A percentile compares a stretch with the other conserved stretches of the same genome.
Conservation (phyloP, 441 rosid genomes). For the Euphorbia neoarborescens region DNA sequence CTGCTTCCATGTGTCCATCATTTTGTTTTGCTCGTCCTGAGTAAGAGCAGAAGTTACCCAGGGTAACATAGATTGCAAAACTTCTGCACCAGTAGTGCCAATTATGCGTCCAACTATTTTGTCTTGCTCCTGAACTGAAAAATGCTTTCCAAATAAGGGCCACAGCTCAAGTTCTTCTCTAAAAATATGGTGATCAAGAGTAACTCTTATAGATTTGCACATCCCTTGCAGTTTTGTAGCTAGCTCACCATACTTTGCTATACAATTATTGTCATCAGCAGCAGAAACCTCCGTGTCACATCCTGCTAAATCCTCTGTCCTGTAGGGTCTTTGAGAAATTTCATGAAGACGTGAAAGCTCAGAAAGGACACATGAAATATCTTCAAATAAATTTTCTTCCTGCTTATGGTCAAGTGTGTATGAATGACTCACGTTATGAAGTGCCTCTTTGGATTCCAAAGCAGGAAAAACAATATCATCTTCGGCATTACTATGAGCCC, state of each 20-base stretch:
- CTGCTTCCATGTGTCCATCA: conserved; percentile 71
- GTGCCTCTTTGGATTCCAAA: conserved; percentile 62
- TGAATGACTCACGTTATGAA: conserved; percentile 65
- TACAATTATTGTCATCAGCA: conserved; percentile 22
- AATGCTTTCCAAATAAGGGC: conserved; percentile 53
- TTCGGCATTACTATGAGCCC: conserved; percentile 74
- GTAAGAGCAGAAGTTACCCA: conserved; percentile 69
- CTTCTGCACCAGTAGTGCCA: conserved; percentile 70
- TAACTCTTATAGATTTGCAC: conserved; percentile 54
- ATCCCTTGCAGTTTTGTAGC: conserved; percentile 56
- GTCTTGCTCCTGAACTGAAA: conserved; percentile 57
- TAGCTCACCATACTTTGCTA: conserved; percentile 36
- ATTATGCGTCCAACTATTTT: conserved; percentile 58
- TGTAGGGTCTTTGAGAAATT: conserved; percentile 15
- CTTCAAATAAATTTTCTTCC: conserved; percentile 53
- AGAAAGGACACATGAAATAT: conserved; percentile 42
- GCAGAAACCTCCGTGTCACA: conserved; percentile 18
- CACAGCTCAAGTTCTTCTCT: conserved; percentile 61
- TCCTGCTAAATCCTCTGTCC: conserved; percentile 18
- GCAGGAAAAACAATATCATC: conserved; percentile 72
- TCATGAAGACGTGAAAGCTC: conserved; percentile 43
- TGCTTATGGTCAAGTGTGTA: conserved; percentile 65
- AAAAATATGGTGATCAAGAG: conserved; percentile 52
- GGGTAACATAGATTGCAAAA: conserved; percentile 63
- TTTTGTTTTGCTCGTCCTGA: conserved; percentile 57